Conservation (phyloP, 495 filamentous ascomycete genomes). For the Podospora conica region DNA sequence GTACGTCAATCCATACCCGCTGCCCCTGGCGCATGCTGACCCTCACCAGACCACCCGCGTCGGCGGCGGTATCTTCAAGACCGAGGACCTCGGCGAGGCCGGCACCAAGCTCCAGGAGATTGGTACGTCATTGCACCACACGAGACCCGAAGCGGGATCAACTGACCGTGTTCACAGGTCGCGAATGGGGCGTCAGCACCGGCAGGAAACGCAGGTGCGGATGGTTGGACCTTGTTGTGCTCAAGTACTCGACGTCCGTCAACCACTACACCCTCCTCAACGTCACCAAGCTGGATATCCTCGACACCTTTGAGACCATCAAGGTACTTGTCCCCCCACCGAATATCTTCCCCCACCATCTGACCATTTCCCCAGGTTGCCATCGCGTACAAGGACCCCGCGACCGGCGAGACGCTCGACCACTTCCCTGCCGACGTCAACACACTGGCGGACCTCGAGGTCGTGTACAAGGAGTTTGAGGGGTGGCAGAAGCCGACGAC, state of each 20-base stretch:
- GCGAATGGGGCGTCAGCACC: conserved; percentile 69
- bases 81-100: conserved; percentile 61
- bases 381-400: conserved; percentile 58
- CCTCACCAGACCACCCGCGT: conserved; percentile 54
- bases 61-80: conserved; percentile 77
- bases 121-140: conserved; percentile 14
- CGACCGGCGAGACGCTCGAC: conserved; percentile 28
- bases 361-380: conserved; percentile 38
- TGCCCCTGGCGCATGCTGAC: conserved; percentile 3
- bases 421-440: conserved; percentile 36
- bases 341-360: background rate
- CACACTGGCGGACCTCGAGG: conserved; percentile 39
- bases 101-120: conserved; percentile 42
- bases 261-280: conserved; percentile 76
- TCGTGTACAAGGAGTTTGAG: conserved; percentile 66
- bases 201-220: conserved; percentile 80
- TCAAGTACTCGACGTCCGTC: conserved; percentile 64
- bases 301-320: conserved; percentile 77
- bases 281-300: conserved; percentile 78
- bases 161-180: conserved; percentile 1
- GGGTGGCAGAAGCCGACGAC: conserved; percentile 73
- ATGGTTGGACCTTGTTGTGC: conserved; percentile 85
- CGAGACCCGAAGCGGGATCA: background rate
- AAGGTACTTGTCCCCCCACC: conserved; percentile 37
- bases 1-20: conserved; percentile 3